Base-by-base conservation (phyloP, 2,329 filamentous ascomycete species). In the Amauroascus niger region DNA sequence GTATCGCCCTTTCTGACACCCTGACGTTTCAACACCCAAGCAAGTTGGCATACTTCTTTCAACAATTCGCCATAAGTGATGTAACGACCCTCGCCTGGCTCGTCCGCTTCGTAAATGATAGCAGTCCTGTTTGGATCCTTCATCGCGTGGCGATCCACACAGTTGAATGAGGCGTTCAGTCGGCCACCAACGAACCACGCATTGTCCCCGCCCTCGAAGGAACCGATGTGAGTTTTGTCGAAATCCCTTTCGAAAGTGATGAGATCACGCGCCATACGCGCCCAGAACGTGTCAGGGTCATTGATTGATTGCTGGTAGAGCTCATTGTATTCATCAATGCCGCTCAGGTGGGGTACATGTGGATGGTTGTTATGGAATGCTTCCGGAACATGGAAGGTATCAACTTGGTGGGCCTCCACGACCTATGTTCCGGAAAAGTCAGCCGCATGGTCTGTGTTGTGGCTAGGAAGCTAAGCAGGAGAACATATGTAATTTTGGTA, bases 81-180 rank as follows among this genome's bases (percentile, higher is more conserved):
- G 61, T 79, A 90, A 61, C 91, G 88, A 66, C 93, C 90, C 67
- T 95, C 86, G 52, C 74, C 78, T 40, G 85, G 81, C 73, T 98
- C 93, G 65, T 98, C 93, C 57, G 90, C 91, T 76, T 98, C 93
- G 76, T 97, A 98, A 75, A 97, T 95, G 74, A 98, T 95, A 69
- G 93, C 93, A 46, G 93, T 83, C 74, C 86, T 88, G 74, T 97
- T 76, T 46, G 93, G 93, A 73, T 95, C 83, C 74, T 90, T 89
- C 73, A 94, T 81, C n/a, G 93, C 93, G 71, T 97, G 91, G 58
- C 93, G 87, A 67, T 98, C 93, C 60, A 98, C 84, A 67, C 89
- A 95, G 77, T 98, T 98, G 82, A 89, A 97, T 26, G 87, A 93
- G 59, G 93, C 93, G 66, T 98, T 98, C 66, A 98, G 78, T 64